Percentiles rank a stretch among this genome's conserved stretches.
Conservation (phyloP, 495 filamentous ascomycete genomes). For the Penicillium maclennaniae region DNA sequence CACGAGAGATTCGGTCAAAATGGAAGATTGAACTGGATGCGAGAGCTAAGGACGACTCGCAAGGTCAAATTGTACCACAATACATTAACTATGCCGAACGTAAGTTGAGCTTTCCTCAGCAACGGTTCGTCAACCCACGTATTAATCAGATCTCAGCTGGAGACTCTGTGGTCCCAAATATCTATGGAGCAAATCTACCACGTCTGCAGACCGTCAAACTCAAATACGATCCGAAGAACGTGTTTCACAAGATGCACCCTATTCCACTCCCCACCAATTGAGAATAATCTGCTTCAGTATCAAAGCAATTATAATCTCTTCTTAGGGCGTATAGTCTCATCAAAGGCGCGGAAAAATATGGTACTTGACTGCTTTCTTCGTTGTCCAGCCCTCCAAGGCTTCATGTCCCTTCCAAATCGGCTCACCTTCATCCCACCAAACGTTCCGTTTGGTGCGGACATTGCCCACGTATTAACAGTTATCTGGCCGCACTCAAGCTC, state of each 20-base stretch:
- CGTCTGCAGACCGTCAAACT: constrained; percentile 45
- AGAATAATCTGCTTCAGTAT: too few relatives aligned
- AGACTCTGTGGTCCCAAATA: constrained; percentile 31
- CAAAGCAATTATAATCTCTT: too few relatives aligned
- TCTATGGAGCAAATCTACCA: constrained; percentile 44
- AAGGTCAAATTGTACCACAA: constrained; percentile 26
- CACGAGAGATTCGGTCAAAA: constrained; percentile 24
- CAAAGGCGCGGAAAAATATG: constrained; percentile 20
- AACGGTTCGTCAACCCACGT: background rate
- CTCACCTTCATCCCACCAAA: constrained; percentile 56
- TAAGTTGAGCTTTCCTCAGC: constrained; percentile 19
- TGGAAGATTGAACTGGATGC: constrained; percentile 28
- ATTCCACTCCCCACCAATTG: constrained; percentile 4
- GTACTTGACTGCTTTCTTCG: constrained; percentile 21
- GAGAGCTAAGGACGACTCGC: background rate
- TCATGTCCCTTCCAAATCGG: constrained; percentile 51
- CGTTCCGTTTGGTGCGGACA: constrained; percentile 25
- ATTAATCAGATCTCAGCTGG: constrained; percentile 25
- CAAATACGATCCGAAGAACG: constrained; percentile 52
- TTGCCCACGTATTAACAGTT: constrained; percentile 22
- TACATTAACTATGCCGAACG: constrained; percentile 44
- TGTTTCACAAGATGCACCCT: constrained; percentile 48
- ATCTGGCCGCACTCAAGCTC: constrained; percentile 69
- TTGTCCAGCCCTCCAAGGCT: constrained; percentile 26
- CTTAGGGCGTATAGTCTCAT: too few relatives aligned